A percentile compares a stretch with the other conserved stretches of the same genome.
phyloP scores from a whole-genome alignment of 306 rosid species.

The Quercus agrifolia region DNA sequence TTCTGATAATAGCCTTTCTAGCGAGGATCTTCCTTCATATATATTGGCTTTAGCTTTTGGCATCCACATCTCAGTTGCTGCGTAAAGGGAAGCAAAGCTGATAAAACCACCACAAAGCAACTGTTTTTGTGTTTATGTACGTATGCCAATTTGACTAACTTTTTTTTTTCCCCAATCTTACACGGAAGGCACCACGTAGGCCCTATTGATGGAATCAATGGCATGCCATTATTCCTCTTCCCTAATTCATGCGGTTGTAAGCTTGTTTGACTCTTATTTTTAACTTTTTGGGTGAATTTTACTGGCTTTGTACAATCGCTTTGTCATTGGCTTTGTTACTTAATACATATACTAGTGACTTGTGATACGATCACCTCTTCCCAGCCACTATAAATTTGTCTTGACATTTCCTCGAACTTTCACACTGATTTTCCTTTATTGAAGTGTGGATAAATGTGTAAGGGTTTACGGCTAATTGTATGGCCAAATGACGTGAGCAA shows the following conservation, averaged over 20 bases:
- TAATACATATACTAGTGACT: background rate
- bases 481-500: no score
- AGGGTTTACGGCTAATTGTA: no score
- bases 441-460: no score
- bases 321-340: background rate
- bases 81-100: slow-evolving; percentile 23
- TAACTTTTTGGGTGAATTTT: background rate
- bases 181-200: slow-evolving; percentile 23
- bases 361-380: background rate
- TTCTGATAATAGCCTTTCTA: slow-evolving; percentile 3
- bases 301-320: background rate
- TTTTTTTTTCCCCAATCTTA: slow-evolving; percentile 22
- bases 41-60: background rate
- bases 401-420: background rate
- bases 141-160: slow-evolving; percentile 35
- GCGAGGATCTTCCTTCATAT: slow-evolving; percentile 8
- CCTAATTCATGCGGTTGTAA: background rate
- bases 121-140: slow-evolving; percentile 26
- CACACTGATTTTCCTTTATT: background rate
- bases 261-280: background rate
- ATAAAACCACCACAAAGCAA: slow-evolving; percentile 3
- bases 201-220: background rate
- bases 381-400: background rate
- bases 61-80: slow-evolving; percentile 23
- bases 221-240: background rate